These are phyloP conservation scores for Xanthoconium purpureum DNA, from an alignment of 768 basidiomycete species.

Conservation along the genomic window DNA sequence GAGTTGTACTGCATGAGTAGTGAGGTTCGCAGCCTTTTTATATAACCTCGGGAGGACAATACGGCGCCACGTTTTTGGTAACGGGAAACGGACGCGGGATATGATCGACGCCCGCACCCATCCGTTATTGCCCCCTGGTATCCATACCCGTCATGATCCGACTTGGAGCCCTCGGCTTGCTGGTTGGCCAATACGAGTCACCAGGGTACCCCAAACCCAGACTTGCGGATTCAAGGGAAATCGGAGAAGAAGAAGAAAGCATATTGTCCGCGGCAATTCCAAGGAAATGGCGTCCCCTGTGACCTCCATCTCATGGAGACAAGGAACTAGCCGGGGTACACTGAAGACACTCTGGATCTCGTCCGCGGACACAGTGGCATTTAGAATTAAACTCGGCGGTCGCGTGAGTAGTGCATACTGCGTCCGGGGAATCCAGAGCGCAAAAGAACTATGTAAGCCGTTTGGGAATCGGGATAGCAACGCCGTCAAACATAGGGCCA, in stretches of 20 bases:
- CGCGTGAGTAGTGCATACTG: background rate
- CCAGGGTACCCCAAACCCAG: background rate
- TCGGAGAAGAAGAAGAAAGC: background rate
- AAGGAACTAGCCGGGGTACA: background rate
- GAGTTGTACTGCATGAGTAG: background rate
- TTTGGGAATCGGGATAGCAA: background rate
- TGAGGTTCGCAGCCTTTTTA: constrained; percentile 11
- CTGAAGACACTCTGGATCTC: background rate
- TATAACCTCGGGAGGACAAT: constrained; percentile 7
- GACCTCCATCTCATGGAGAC: constrained; percentile 1
- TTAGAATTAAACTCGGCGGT: background rate
- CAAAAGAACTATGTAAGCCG: background rate
- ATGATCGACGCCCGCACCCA: constrained; percentile 2
- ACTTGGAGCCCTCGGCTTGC: background rate
- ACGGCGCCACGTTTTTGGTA: constrained; percentile 1
- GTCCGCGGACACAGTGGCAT: constrained; percentile 17
- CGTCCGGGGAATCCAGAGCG: background rate
- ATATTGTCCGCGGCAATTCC: constrained; percentile 1
- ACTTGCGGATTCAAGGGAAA: background rate
- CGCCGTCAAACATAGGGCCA: background rate
- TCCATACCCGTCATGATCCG: constrained; percentile 9
- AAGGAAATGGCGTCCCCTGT: background rate
- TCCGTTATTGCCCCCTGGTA: background rate
- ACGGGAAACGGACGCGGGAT: background rate
- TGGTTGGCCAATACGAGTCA: background rate